Conservation (phyloP, 805 yeast species). For the Saccharomycopsis guyanensis region DNA sequence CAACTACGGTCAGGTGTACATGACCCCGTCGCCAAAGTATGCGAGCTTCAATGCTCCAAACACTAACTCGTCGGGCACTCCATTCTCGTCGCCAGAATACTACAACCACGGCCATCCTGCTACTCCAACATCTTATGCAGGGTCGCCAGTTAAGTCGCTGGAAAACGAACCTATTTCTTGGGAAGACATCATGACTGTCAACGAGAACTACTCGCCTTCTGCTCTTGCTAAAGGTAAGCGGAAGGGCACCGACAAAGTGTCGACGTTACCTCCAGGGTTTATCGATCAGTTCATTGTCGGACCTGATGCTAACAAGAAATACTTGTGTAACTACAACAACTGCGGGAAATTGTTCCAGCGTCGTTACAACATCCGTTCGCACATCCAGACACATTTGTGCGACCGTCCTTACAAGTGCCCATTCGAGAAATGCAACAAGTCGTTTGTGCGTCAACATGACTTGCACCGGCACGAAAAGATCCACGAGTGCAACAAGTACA, state of each 20-base stretch:
- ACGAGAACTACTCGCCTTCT: neutral
- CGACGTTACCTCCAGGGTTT: constrained; percentile 83
- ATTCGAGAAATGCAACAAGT: constrained; percentile 56
- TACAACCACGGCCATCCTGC: neutral
- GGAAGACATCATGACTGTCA: constrained; percentile 25
- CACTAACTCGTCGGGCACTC: neutral
- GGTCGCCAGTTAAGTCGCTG: constrained; percentile 16
- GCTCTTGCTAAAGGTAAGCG: constrained; percentile 16
- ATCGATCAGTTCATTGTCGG: constrained; percentile 79
- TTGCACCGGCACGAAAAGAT: constrained; percentile 82
- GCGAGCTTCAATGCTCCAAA: constrained; percentile 1
- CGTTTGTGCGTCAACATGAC: constrained; percentile 94
- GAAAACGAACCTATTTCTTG: constrained; percentile 22
- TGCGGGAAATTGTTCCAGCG: constrained; percentile 84
- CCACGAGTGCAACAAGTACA: constrained; percentile 54
- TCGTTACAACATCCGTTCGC: constrained; percentile 87
- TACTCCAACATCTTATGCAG: constrained; percentile 16
- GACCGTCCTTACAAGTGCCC: constrained; percentile 87
- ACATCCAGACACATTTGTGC: constrained; percentile 91
- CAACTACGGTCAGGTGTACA: constrained; percentile 1
- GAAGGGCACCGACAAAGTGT: constrained; percentile 29
- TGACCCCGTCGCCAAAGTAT: constrained; percentile 19
- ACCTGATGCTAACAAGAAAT: constrained; percentile 64
- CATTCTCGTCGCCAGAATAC: constrained; percentile 4
- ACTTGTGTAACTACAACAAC: constrained; percentile 62